Evolutionary conservation across 805 yeast genomes (phyloP), one percentile per base, ranked within the genome.

Genomic region (Candida adriatica): DNA sequence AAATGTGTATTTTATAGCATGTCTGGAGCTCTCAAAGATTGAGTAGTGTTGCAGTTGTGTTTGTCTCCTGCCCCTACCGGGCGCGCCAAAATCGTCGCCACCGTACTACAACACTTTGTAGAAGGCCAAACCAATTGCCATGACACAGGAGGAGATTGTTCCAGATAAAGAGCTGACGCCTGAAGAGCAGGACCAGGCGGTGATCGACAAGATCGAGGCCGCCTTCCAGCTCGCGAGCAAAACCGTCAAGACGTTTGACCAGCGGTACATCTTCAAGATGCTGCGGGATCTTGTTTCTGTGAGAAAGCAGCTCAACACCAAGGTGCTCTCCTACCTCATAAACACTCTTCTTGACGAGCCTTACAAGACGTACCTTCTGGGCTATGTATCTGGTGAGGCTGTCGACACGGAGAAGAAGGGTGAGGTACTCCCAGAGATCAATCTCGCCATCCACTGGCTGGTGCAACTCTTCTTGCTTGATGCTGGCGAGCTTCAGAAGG

Each of bases 231-330:
- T 58, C 22, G 50, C 59, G 14, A 41, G 59, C 11, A 79, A 79
- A 57, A 79, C 88, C 4, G 79, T 79, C 8, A 55, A 72, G 27
- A 75, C 75, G 33, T 75, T 77, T 54, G 98, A 92, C 58, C 84
- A 94, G 44, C 74, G 96, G 43, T 84, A 81, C 59, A 75, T 92
- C 27, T 71, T 90, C 57, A 83, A 82, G 51, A 88, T 85, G 15
- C 71, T 92, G 42, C 78, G 95, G 41, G 94, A 85, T 41, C 65
- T 88, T 47, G 83, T 88, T 6, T 64, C 75, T 2, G 64, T 90
- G 41, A 75, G 96, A 60, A 70, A 78, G 35, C 65, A 70, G 24
- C 60, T 88, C 40, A 70, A 68, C 33, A 65, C 66, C 9, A 68
- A 64, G 10, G 66, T 73, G 8, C 63, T 92, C 37, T 58, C 73